Percentiles rank a stretch among this genome's conserved stretches.
These are phyloP conservation scores for Antitrichia curtipendula DNA, from an alignment of 225 moss, liverwort and hornwort genomes.

Conservation along the genomic window DNA sequence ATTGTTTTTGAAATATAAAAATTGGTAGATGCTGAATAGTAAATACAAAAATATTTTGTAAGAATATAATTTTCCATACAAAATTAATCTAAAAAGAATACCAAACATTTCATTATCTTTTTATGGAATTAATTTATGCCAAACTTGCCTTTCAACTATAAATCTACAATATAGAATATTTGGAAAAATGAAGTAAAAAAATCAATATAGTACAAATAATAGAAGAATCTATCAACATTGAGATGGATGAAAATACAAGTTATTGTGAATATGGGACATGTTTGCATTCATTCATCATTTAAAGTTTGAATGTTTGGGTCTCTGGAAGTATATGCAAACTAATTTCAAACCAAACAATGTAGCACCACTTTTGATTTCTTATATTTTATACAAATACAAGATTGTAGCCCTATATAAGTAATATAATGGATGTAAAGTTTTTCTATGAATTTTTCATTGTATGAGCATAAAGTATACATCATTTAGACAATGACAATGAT, in stretches of 20 bases:
- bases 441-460: neutral
- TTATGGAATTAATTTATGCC: no score
- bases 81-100: no score
- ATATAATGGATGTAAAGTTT: neutral
- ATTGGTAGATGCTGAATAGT: no score
- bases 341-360: neutral
- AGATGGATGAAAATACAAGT: neutral
- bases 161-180: neutral
- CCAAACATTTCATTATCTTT: no score
- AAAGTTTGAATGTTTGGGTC: neutral
- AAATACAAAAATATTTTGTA: no score
- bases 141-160: no score
- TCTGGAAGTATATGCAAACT: neutral
- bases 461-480: neutral
- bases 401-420: neutral
- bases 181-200: neutral
- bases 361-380: neutral
- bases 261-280: accelerated
- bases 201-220: neutral
- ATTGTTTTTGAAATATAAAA: no score
- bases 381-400: neutral
- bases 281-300: neutral
- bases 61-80: no score
- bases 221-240: neutral
- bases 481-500: neutral